Percentiles rank a stretch among this genome's conserved stretches.
Evolutionary conservation across 208 protist species (phyloP).

Genomic region (Trypanosoma scelopori): DNA sequence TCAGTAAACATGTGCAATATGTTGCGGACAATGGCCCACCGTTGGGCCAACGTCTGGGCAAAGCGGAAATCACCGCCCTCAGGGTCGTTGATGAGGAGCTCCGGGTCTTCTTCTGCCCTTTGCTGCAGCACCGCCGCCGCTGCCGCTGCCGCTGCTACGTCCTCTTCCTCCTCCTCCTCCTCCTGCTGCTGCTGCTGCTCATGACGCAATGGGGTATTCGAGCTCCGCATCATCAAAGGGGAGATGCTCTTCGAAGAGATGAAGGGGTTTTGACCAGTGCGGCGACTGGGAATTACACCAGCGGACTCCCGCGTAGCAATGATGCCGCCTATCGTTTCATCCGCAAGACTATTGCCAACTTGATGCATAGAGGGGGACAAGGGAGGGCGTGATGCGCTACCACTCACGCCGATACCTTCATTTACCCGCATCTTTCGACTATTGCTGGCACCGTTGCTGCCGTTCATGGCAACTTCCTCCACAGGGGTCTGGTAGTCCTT

Average conservation of each 20-base stretch:
- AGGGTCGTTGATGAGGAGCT: slow-evolving; percentile 78
- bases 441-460: slow-evolving; percentile 4
- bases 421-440: neutral
- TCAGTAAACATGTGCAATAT: slow-evolving; percentile 92
- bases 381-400: slow-evolving; percentile 12
- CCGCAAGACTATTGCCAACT: neutral
- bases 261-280: neutral
- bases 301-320: slow-evolving; percentile 56
- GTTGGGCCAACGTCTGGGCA: slow-evolving; percentile 44
- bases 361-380: neutral
- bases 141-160: too few relatives aligned
- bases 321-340: slow-evolving; percentile 31
- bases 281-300: slow-evolving; percentile 70
- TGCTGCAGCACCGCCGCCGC: too few relatives aligned
- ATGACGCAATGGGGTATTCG: too few relatives aligned
- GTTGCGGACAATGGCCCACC: slow-evolving; percentile 73
- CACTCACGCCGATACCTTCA: neutral
- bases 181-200: neutral
- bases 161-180: neutral
- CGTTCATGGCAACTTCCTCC: slow-evolving; percentile 39
- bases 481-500: slow-evolving; percentile 47
- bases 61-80: slow-evolving; percentile 83
- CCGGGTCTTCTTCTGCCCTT: slow-evolving; percentile 25
- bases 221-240: neutral
- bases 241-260: neutral